These are phyloP conservation scores for Leucocoprinus sp. DNA, from an alignment of 768 basidiomycete genomes.

Conservation along the genomic window DNA sequence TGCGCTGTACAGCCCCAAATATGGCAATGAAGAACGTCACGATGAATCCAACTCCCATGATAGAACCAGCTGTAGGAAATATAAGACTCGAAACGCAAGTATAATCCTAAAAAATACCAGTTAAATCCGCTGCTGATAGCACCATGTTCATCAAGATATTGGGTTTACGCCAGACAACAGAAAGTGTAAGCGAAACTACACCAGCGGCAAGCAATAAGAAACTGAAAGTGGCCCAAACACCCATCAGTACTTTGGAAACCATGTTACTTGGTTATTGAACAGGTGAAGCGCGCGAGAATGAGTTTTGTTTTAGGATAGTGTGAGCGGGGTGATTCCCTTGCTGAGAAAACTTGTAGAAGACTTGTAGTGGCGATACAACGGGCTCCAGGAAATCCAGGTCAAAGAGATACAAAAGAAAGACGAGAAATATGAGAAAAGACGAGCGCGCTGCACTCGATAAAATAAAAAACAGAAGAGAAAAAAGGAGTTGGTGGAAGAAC, in stretches of 20 bases:
- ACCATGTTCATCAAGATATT: slow-evolving; percentile 72
- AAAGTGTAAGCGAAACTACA: slow-evolving; percentile 52
- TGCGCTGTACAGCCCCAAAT: slow-evolving; percentile 59
- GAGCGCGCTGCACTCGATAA: slow-evolving; percentile 52
- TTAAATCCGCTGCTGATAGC: slow-evolving; percentile 47
- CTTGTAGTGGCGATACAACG: slow-evolving; percentile 18
- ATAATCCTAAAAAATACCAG: slow-evolving; percentile 34
- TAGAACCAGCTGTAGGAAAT: slow-evolving; percentile 50
- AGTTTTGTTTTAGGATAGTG: slow-evolving; percentile 12
- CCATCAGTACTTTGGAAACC: slow-evolving; percentile 66
- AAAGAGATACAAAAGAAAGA: slow-evolving; percentile 5
- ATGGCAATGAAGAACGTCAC: slow-evolving; percentile 66
- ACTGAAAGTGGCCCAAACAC: slow-evolving; percentile 67
- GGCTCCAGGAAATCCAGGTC: slow-evolving; percentile 11
- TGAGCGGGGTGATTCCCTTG: slow-evolving; percentile 30
- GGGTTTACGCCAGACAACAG: slow-evolving; percentile 61
- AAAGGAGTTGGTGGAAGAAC: slow-evolving; percentile 8
- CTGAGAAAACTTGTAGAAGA: slow-evolving; percentile 39
- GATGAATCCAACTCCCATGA: slow-evolving; percentile 59
- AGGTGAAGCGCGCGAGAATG: slow-evolving; percentile 8
- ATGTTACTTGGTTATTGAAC: slow-evolving; percentile 31
- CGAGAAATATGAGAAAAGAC: slow-evolving; percentile 31
- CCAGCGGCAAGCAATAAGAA: slow-evolving; percentile 65
- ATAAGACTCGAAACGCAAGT: not conserved
- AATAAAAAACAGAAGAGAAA: slow-evolving; percentile 21